A percentile compares a stretch with the other conserved stretches of the same genome.
Evolutionary conservation across 345 rosid species (phyloP).

Genomic region (Citrus australasica): DNA sequence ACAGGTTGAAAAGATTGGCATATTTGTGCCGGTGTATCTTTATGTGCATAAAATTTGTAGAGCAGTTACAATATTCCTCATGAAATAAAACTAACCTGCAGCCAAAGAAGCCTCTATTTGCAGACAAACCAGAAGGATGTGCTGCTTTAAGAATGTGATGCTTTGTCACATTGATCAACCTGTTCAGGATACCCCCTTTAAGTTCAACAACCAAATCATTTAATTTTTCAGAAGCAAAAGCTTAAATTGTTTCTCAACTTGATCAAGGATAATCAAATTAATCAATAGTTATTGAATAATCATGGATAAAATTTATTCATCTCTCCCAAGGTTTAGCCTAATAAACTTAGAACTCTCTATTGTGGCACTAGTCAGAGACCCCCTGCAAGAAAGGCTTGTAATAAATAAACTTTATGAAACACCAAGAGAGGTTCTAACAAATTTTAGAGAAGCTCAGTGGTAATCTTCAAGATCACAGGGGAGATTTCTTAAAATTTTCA

Average conservation of each 20-base stretch:
- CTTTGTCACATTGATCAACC: slow-evolving; percentile 80
- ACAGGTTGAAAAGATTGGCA: too few species aligned
- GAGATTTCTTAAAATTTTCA: neutral
- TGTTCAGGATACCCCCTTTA: slow-evolving; percentile 23
- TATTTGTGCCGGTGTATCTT: neutral
- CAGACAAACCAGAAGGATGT: slow-evolving; percentile 99
- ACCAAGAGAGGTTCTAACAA: neutral
- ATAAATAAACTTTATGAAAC: neutral
- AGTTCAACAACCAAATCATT: neutral
- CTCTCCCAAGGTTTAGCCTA: neutral
- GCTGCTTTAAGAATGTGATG: slow-evolving; percentile 96
- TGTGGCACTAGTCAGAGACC: neutral
- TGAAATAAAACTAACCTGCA: slow-evolving; percentile 65
- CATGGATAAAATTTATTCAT: neutral
- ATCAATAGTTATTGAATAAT: neutral
- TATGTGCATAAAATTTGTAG: neutral
- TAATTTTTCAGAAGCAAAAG: neutral
- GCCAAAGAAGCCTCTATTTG: slow-evolving; percentile 89
- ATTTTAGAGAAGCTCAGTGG: neutral
- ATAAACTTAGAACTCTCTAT: neutral
- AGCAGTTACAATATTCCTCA: neutral
- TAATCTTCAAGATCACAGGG: neutral
- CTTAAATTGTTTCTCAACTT: neutral
- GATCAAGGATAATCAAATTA: neutral
- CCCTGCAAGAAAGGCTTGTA: neutral